Conservation (phyloP, 2,329 filamentous ascomycete species). For the Sporothrix pallida region DNA sequence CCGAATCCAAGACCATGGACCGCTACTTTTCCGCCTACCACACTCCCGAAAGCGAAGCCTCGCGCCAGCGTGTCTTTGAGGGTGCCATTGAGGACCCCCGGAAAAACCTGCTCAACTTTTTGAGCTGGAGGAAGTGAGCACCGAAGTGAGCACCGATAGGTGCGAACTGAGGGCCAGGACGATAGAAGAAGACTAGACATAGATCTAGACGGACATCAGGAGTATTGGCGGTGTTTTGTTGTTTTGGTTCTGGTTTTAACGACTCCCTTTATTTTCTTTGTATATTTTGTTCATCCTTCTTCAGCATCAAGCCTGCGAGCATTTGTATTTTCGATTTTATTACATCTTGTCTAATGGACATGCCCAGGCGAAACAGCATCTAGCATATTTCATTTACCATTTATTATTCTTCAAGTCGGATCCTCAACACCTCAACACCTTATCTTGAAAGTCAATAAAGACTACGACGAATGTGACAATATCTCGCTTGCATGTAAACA, state of each 20-base stretch:
- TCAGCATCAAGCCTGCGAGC: not conserved
- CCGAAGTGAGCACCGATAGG: not conserved
- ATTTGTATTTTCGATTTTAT: no score
- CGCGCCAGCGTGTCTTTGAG: slow-evolving; percentile 45
- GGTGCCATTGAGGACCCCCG: slow-evolving; percentile 45
- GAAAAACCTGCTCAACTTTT: slow-evolving; percentile 46
- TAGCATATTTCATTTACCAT: not conserved
- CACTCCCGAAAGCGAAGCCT: slow-evolving; percentile 47
- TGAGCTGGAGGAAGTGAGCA: slow-evolving; percentile 41
- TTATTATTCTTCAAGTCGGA: not conserved
- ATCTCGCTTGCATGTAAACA: not conserved
- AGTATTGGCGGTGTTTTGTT: not conserved
- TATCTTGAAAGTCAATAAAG: not conserved
- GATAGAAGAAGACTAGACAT: not conserved
- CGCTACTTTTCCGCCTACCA: slow-evolving; percentile 48
- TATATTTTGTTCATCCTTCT: not conserved
- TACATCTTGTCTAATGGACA: slow-evolving; percentile 13
- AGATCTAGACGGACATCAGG: not conserved
- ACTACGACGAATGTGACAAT: not conserved
- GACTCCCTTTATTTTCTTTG: not conserved
- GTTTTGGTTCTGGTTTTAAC: not conserved
- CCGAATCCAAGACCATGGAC: slow-evolving; percentile 47
- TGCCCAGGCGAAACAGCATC: slow-evolving; percentile 15
- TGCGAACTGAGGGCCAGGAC: not conserved
- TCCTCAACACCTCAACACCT: not conserved